These are phyloP conservation scores for Phytophthora hibernalis DNA, from an alignment of 352 stramenopile genomes.

Conservation along the genomic window DNA sequence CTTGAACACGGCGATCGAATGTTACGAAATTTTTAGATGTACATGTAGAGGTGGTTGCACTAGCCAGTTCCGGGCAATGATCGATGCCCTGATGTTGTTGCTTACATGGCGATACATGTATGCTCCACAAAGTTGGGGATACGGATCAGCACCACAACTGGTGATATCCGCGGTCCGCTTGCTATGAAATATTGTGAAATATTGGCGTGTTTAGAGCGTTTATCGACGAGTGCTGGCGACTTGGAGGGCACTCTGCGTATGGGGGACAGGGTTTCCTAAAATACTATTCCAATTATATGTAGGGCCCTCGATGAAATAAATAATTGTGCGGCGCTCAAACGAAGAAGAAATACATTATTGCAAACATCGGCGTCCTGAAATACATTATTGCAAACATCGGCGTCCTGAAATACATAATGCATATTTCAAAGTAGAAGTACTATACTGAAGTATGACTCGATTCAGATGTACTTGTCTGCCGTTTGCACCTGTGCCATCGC, in stretches of 20 bases:
- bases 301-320: too few relatives aligned
- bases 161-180: conserved; percentile 14
- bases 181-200: conserved; percentile 23
- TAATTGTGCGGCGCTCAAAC: too few relatives aligned
- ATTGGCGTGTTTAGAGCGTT: conserved; percentile 20
- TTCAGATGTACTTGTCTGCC: too few relatives aligned
- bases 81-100: not conserved
- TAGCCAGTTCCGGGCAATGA: not conserved
- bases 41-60: not conserved
- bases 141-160: conserved; percentile 5
- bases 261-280: too few relatives aligned
- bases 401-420: too few relatives aligned
- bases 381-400: too few relatives aligned
- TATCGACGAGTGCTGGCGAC: conserved; percentile 2
- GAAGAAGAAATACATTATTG: too few relatives aligned
- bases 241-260: conserved; percentile 11
- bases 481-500: too few relatives aligned
- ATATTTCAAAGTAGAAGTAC: too few relatives aligned
- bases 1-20: not conserved
- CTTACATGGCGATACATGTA: conserved; percentile 5
- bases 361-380: too few relatives aligned
- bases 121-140: not conserved
- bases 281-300: too few relatives aligned
- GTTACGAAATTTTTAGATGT: not conserved
- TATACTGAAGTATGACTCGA: too few relatives aligned